These are phyloP conservation scores for Malbranchea cinnamomea DNA, from an alignment of 2,329 filamentous ascomycete genomes.

Conservation along the genomic window DNA sequence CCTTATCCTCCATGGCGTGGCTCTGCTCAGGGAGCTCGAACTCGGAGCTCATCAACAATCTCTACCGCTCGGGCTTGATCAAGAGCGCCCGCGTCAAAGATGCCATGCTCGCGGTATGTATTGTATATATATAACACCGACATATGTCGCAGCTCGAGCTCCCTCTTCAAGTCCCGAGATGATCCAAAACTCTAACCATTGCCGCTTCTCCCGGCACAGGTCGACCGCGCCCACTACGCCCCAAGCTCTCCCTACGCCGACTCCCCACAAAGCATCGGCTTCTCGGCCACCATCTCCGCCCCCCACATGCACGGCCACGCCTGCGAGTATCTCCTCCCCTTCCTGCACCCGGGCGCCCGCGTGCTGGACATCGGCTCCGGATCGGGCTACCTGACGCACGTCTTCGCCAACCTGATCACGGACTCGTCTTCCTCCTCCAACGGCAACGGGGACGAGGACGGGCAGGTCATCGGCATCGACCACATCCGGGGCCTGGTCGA, in stretches of 20 bases:
- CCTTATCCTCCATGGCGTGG: conserved; percentile 63
- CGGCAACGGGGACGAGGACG: no score
- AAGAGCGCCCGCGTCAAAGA: conserved; percentile 53
- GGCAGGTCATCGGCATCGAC: conserved; percentile 55
- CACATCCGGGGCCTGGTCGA: conserved; percentile 53
- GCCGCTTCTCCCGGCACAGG: conserved; percentile 37
- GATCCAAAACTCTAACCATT: conserved; percentile 1
- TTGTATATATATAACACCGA: not conserved
- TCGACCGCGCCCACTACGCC: conserved; percentile 78
- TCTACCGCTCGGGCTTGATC: conserved; percentile 58
- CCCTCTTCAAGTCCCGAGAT: not conserved
- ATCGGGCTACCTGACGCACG: conserved; percentile 73
- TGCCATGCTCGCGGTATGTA: conserved; percentile 59
- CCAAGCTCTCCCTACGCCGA: conserved; percentile 58
- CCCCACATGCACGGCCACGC: conserved; percentile 60
- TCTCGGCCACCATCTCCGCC: conserved; percentile 54
- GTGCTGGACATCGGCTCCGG: conserved; percentile 63
- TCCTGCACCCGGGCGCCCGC: conserved; percentile 38
- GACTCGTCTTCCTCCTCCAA: conserved; percentile 12
- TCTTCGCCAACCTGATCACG: conserved; percentile 61
- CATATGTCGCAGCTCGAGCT: not conserved
- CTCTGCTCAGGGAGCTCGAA: conserved; percentile 64
- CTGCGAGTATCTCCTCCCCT: conserved; percentile 45
- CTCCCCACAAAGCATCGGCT: conserved; percentile 53
- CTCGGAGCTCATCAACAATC: conserved; percentile 59